These are phyloP conservation scores for Fusarium concolor DNA, from an alignment of 2,329 filamentous ascomycete genomes.

Conservation along the genomic window DNA sequence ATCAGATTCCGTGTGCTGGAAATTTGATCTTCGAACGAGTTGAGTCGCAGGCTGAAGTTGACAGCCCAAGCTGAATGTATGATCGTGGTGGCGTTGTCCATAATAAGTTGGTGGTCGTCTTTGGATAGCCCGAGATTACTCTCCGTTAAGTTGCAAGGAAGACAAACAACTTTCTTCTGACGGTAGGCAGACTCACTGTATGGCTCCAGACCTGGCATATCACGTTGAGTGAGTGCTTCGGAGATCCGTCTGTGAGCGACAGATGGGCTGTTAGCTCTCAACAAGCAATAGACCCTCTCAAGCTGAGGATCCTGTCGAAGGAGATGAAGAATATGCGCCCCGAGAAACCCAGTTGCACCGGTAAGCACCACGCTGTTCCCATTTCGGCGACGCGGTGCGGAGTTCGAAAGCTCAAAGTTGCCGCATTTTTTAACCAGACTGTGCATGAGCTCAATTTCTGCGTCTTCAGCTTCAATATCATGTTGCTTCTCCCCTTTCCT, in stretches of 20 bases:
- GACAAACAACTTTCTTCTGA: constrained; percentile 26
- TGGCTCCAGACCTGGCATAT: constrained; percentile 3
- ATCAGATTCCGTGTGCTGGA: constrained; percentile 59
- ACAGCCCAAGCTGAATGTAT: constrained; percentile 67
- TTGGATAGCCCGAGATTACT: constrained; percentile 13
- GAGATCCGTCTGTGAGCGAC: constrained; percentile 25
- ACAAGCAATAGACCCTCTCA: constrained; percentile 52
- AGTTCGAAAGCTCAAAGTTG: not conserved
- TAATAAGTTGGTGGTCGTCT: not conserved
- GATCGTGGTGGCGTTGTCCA: constrained; percentile 35
- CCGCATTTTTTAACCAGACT: constrained; percentile 23
- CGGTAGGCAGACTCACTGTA: not conserved
- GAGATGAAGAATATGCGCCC: constrained; percentile 62
- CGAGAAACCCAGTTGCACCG: constrained; percentile 74
- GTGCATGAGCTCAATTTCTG: constrained; percentile 1
- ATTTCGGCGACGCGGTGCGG: accelerated
- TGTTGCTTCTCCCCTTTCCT: constrained; percentile 17
- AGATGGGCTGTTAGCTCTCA: constrained; percentile 49
- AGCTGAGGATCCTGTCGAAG: constrained; percentile 14
- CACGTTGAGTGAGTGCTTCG: constrained; percentile 11
- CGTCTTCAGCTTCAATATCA: accelerated
- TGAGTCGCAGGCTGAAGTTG: constrained; percentile 65
- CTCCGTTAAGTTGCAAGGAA: constrained; percentile 23
- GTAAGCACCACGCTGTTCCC: constrained; percentile 60
- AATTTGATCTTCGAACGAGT: constrained; percentile 63